Evolutionary conservation across 2,329 filamentous ascomycete genomes (phyloP).

Genomic region (Trichophyton mentagrophytes): DNA sequence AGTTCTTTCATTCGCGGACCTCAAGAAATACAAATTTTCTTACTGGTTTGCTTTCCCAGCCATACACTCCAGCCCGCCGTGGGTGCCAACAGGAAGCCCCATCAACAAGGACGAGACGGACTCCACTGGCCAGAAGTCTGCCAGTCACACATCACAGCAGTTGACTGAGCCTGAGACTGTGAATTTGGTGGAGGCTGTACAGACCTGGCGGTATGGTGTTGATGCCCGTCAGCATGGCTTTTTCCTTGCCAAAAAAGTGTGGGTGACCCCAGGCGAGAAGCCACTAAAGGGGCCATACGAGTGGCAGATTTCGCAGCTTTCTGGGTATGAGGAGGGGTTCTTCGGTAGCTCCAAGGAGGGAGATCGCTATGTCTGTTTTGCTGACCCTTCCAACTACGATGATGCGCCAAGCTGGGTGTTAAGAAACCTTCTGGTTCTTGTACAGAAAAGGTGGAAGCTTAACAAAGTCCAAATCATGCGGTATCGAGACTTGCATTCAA

Average conservation of each 20-base stretch:
- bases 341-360: slow-evolving; percentile 59
- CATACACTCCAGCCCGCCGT: slow-evolving; percentile 73
- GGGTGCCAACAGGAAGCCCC: slow-evolving; percentile 42
- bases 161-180: slow-evolving; percentile 60
- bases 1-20: slow-evolving; percentile 81
- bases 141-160: slow-evolving; percentile 17
- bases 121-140: slow-evolving; percentile 14
- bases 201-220: slow-evolving; percentile 73
- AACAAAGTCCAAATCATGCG: slow-evolving; percentile 71
- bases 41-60: slow-evolving; percentile 97
- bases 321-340: slow-evolving; percentile 73
- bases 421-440: slow-evolving; percentile 72
- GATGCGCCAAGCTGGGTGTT: slow-evolving; percentile 86
- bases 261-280: slow-evolving; percentile 17
- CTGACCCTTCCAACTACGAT: slow-evolving; percentile 81
- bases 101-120: slow-evolving; percentile 4
- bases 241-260: slow-evolving; percentile 74
- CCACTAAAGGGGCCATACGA: slow-evolving; percentile 33
- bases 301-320: slow-evolving; percentile 68
- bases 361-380: slow-evolving; percentile 75
- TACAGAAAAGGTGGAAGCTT: slow-evolving; percentile 69
- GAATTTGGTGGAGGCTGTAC: slow-evolving; percentile 65
- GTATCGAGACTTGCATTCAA: slow-evolving; percentile 71
- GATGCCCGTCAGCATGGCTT: slow-evolving; percentile 84
- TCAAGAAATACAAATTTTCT: slow-evolving; percentile 96